Evolutionary conservation across 805 yeast genomes (phyloP), one percentile per base, ranked within the genome.

Genomic region (Zygotorulaspora chibaensis): DNA sequence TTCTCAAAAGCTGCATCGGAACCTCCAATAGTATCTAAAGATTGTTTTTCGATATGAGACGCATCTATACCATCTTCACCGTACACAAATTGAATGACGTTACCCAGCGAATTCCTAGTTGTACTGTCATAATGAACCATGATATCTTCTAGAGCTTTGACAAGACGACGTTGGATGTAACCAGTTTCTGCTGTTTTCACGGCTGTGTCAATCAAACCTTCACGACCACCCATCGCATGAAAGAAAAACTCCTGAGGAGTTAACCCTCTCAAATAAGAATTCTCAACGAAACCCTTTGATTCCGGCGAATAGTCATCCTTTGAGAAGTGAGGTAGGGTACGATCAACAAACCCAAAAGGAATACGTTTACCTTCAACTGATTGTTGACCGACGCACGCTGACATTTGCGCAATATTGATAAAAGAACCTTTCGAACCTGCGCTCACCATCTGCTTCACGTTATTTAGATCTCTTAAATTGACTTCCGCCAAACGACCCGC

Each of bases 211-310:
- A 93, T 95, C 65, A 93, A 76, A 76, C 99, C 99, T 74, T 93
- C 99, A 79, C 99, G 88, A 75, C 99, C 99, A 63, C 99, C 98
- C 96, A 93, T 93, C 43, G 98, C 97, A 67, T 93, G 99, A 84
- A 93, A 93, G 67, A 93, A 90, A 68, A 93, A 93, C 68, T 93
- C 99, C 69, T 93, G 98, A 28, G 99, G 99, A 5, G 99, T 90
- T 61, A 93, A 76, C 31, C 99, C 99, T 74, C 98, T 83, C 64
- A 91, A 76, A 64, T 93, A 93, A 11, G 99, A 93, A 66, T 93
- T 93, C 68, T 95, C 96, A 50, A 93, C 96, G 61, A 93, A 93
- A 57, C 99, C 99, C 66, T 89, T 89, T 2, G 98, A 91, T 69
- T 93, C 99, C 17, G 99, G 98, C 41, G 96, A 87, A 67, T 93